Conservation (phyloP, 139 green algal species). For the Micractinium sp. region DNA sequence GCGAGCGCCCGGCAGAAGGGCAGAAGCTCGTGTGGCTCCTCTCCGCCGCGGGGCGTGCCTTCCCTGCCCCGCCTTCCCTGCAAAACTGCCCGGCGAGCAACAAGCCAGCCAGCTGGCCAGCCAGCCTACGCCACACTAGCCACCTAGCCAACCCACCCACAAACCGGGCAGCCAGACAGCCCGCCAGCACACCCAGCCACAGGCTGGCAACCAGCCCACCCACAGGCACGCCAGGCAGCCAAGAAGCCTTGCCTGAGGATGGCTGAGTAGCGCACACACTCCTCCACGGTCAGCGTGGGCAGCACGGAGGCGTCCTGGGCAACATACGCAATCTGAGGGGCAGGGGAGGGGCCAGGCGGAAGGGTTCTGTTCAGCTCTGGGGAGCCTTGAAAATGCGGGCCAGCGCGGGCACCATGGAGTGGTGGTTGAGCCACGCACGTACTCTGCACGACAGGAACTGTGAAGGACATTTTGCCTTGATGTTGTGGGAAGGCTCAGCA, state of each 20-base stretch:
- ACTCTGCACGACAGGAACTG: background rate
- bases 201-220: background rate
- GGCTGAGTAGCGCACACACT: conserved; percentile 71
- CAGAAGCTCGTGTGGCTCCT: background rate
- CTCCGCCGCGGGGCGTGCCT: too few species aligned
- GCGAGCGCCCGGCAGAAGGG: background rate
- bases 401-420: too few species aligned
- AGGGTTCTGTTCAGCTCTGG: background rate
- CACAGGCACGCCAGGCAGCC: background rate
- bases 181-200: background rate
- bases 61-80: background rate
- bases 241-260: conserved; percentile 45
- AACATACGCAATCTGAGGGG: conserved; percentile 1
- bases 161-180: too few species aligned
- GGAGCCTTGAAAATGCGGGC: too few species aligned
- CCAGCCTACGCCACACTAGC: too few species aligned
- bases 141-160: too few species aligned
- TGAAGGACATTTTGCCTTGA: background rate
- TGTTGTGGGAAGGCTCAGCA: background rate
- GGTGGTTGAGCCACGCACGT: background rate
- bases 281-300: conserved; percentile 75
- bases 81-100: too few species aligned
- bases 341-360: background rate
- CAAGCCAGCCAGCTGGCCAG: too few species aligned
- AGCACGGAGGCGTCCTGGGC: conserved; percentile 73